phyloP scores from a whole-genome alignment of 2,329 filamentous ascomycete genomes.

The Exophiala oligosperma region DNA sequence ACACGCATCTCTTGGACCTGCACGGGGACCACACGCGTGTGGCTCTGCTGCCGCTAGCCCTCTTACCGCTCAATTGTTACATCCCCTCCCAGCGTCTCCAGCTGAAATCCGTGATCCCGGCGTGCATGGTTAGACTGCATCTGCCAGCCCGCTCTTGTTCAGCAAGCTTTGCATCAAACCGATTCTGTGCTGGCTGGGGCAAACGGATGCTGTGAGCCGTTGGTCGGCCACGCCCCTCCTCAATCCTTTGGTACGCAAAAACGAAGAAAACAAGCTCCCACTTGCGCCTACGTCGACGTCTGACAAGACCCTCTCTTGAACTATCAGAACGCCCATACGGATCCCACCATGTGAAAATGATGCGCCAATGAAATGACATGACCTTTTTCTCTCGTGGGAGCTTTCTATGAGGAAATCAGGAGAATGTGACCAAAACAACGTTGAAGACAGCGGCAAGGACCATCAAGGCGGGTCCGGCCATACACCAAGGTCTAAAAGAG shows the following conservation, averaged over 20 bases:
- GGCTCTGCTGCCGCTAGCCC: background rate
- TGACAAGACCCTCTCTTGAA: background rate
- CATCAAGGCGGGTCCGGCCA: background rate
- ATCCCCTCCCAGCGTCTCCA: background rate
- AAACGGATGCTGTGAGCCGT: background rate
- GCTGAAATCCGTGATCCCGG: background rate
- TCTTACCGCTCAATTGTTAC: background rate
- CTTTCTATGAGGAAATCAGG: conserved; percentile 13
- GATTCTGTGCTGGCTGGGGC: background rate
- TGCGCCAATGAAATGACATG: conserved; percentile 18
- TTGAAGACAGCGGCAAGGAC: conserved; percentile 4
- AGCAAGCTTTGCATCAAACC: background rate
- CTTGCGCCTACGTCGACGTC: background rate
- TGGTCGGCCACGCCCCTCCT: background rate
- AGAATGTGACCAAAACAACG: conserved; percentile 8
- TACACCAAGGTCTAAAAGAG: conserved; percentile 1
- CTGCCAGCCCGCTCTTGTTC: background rate
- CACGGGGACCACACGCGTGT: too few relatives aligned
- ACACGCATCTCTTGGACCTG: too few relatives aligned
- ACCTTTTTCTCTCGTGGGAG: background rate
- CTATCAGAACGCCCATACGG: background rate
- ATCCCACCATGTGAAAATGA: conserved; percentile 5
- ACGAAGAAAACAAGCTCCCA: background rate
- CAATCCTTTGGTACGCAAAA: background rate
- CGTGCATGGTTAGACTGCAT: background rate